Percentiles rank a stretch among this genome's conserved stretches.
phyloP scores from a whole-genome alignment of 78 protist species.

The Neovahlkampfia damariscottae region DNA sequence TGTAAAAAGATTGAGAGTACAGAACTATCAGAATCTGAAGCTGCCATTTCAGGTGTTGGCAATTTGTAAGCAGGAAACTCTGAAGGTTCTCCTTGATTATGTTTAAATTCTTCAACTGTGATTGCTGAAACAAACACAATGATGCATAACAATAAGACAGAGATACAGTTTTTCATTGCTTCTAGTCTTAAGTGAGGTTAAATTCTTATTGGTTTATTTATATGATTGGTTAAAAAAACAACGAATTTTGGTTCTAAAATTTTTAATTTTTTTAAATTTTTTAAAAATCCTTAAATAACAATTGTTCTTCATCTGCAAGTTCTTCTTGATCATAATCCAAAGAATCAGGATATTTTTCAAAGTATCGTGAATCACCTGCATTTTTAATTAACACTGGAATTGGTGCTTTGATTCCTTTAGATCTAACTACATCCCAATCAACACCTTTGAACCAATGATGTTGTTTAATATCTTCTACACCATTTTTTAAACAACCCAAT shows the following conservation, averaged over 20 bases:
- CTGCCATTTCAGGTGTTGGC: neutral
- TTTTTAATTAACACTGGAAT: slow-evolving; percentile 10
- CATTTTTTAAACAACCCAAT: slow-evolving; percentile 47
- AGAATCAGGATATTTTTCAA: slow-evolving; percentile 14
- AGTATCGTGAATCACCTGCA: slow-evolving; percentile 24
- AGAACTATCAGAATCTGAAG: neutral
- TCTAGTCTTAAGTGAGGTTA: too few species aligned
- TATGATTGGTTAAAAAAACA: neutral
- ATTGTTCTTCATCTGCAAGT: neutral
- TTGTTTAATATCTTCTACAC: slow-evolving; percentile 81
- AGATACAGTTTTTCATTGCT: too few species aligned
- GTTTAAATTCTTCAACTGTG: neutral
- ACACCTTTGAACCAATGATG: slow-evolving; percentile 19
- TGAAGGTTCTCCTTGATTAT: neutral
- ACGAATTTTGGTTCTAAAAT: neutral
- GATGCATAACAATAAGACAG: too few species aligned
- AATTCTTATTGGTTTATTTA: too few species aligned
- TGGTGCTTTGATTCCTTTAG: slow-evolving; percentile 17
- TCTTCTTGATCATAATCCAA: neutral
- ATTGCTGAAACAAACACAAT: neutral
- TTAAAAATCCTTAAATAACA: neutral
- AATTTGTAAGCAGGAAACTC: neutral
- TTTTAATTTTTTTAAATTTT: neutral
- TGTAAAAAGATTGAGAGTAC: neutral
- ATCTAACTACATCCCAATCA: slow-evolving; percentile 22